A percentile compares a stretch with the other conserved stretches of the same genome.
These are phyloP conservation scores for Coniochaeta ligniaria DNA, from an alignment of 2,329 filamentous ascomycete genomes.

Conservation along the genomic window DNA sequence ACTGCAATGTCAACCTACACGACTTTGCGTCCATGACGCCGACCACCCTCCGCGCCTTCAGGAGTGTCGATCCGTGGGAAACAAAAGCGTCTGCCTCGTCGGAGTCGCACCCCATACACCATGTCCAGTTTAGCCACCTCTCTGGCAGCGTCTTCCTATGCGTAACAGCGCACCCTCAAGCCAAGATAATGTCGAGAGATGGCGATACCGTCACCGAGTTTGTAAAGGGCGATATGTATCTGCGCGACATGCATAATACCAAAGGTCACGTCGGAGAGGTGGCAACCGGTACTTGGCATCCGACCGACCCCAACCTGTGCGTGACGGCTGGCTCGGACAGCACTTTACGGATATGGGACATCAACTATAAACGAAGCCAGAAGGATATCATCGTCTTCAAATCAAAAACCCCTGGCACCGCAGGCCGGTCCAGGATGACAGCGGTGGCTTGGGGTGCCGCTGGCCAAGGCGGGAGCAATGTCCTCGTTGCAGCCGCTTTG, in stretches of 20 bases:
- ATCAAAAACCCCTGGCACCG: slow-evolving; percentile 78
- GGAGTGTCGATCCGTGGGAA: slow-evolving; percentile 78
- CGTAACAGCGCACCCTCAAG: slow-evolving; percentile 81
- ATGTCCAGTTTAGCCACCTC: slow-evolving; percentile 77
- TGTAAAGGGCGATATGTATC: slow-evolving; percentile 96
- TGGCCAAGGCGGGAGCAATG: slow-evolving; percentile 66
- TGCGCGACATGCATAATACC: slow-evolving; percentile 94
- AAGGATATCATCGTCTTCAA: slow-evolving; percentile 96
- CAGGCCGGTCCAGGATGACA: slow-evolving; percentile 89
- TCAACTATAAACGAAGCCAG: slow-evolving; percentile 83
- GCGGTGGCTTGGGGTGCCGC: slow-evolving; percentile 79
- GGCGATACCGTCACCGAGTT: slow-evolving; percentile 83
- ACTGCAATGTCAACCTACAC: slow-evolving; percentile 87
- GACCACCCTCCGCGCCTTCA: slow-evolving; percentile 89
- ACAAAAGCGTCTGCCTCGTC: slow-evolving; percentile 63
- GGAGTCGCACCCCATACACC: slow-evolving; percentile 84
- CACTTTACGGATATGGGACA: slow-evolving; percentile 93
- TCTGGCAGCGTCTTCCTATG: slow-evolving; percentile 78
- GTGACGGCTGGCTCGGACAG: slow-evolving; percentile 92
- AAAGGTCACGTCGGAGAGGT: slow-evolving; percentile 94
- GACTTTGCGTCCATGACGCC: slow-evolving; percentile 96
- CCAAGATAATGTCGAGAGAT: slow-evolving; percentile 82
- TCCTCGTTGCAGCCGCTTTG: slow-evolving; percentile 75
- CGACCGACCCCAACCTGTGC: slow-evolving; percentile 74
- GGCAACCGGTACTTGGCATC: slow-evolving; percentile 85